Evolutionary conservation across 208 protist genomes (phyloP).

Genomic region (Crithidia acanthocephali): DNA sequence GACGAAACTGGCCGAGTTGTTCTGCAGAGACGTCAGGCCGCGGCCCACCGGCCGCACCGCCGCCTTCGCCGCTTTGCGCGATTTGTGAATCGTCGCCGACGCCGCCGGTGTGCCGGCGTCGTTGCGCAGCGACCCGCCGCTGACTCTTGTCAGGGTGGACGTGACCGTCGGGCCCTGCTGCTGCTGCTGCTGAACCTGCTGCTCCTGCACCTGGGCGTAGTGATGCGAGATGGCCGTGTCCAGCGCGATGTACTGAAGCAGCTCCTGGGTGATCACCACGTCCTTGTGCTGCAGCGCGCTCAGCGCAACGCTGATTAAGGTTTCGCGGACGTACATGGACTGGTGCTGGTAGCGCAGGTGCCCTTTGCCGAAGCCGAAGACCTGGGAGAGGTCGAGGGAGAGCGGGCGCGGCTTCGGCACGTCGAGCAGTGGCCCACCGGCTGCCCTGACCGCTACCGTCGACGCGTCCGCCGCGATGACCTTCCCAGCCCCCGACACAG

Average conservation of each 20-base stretch:
- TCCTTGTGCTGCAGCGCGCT: constrained; percentile 32
- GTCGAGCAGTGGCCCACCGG: neutral
- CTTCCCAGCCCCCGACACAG: neutral
- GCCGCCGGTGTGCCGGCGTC: neutral
- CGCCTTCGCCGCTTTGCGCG: neutral
- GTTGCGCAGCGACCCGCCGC: neutral
- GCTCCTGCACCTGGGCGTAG: constrained; percentile 9
- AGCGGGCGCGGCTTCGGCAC: neutral
- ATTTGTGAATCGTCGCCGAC: constrained; percentile 11
- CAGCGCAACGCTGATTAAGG: constrained; percentile 26
- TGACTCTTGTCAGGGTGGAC: neutral
- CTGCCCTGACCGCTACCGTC: neutral
- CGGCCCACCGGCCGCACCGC: neutral
- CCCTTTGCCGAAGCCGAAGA: constrained; percentile 28
- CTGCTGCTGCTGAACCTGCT: neutral
- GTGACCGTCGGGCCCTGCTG: neutral
- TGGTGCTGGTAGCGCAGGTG: constrained; percentile 20
- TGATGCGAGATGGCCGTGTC: constrained; percentile 31
- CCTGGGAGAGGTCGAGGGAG: constrained; percentile 19
- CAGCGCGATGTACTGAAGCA: constrained; percentile 35
- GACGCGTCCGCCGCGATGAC: neutral
- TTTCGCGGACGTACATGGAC: constrained; percentile 26
- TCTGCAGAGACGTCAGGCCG: constrained; percentile 10
- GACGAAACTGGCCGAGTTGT: constrained; percentile 28
- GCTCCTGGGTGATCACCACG: constrained; percentile 24